Conservation (phyloP, 257 asterid genomes). For the Petunia axillaris region DNA sequence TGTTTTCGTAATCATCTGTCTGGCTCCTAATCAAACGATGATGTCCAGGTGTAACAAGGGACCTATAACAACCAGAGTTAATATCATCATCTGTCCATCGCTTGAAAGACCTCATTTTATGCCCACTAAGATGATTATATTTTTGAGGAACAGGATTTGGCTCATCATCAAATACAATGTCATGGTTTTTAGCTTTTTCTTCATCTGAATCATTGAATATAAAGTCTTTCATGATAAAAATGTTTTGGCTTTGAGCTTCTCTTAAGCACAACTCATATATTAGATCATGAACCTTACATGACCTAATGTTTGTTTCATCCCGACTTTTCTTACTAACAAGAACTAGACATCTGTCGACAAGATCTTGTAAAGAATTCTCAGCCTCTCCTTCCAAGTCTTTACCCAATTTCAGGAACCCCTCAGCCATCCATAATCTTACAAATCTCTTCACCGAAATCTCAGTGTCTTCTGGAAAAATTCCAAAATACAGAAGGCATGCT, state of each 20-base stretch:
- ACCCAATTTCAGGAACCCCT: slow-evolving; percentile 24
- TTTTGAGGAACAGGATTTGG: neutral
- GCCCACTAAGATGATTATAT: neutral
- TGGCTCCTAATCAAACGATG: too few relatives aligned
- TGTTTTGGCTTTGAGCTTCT: neutral
- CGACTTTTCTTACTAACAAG: neutral
- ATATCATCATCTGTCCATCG: too few relatives aligned
- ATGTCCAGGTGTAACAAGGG: too few relatives aligned
- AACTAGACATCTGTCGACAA: slow-evolving; percentile 24
- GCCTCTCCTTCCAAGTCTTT: slow-evolving; percentile 11
- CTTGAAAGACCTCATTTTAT: too few relatives aligned
- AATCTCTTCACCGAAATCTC: too few relatives aligned
- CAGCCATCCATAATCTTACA: neutral
- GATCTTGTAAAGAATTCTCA: slow-evolving; percentile 23
- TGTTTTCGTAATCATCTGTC: too few relatives aligned
- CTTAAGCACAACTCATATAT: slow-evolving; percentile 23
- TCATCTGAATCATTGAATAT: neutral
- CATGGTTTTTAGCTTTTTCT: neutral
- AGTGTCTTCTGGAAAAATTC: too few relatives aligned
- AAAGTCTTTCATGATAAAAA: neutral
- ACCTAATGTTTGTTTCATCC: slow-evolving; percentile 16
- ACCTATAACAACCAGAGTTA: too few relatives aligned
- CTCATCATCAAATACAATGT: neutral
- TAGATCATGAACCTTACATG: slow-evolving; percentile 29
- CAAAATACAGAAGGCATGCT: slow-evolving; percentile 22